A percentile compares a stretch with the other conserved stretches of the same genome.
Evolutionary conservation across 75 land plant species (phyloP).

Genomic region (Isoetes taiwanensis): DNA sequence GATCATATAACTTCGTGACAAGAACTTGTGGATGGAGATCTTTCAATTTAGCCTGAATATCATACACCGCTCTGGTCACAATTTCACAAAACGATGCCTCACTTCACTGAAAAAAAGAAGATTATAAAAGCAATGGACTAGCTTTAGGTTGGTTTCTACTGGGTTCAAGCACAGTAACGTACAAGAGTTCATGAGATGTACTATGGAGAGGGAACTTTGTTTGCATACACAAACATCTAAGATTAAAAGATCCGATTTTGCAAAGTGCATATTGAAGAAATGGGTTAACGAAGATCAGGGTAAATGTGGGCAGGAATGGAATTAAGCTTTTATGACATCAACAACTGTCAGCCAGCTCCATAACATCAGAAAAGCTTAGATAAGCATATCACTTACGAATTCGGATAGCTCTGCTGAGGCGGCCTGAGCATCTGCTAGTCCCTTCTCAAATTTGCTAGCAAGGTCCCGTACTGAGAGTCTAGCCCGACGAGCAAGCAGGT

Average conservation of each 20-base stretch:
- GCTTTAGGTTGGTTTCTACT: neutral
- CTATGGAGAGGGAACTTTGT: too few species aligned
- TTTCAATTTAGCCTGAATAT: conserved; percentile 41
- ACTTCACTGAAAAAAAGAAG: too few species aligned
- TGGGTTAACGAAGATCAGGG: too few species aligned
- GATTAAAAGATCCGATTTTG: too few species aligned
- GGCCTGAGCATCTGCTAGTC: conserved; percentile 55
- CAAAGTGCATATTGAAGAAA: too few species aligned
- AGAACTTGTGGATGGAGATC: conserved; percentile 79
- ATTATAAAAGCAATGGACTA: neutral
- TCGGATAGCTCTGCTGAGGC: conserved; percentile 53
- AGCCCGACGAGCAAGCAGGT: conserved; percentile 58
- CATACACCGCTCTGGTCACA: too few species aligned
- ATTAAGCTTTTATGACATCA: too few species aligned
- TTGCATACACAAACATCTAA: too few species aligned
- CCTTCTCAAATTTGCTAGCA: conserved; percentile 73
- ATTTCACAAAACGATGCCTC: too few species aligned
- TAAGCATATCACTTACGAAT: conserved; percentile 61
- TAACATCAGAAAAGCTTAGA: too few species aligned
- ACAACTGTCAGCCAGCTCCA: too few species aligned
- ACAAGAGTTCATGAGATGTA: neutral
- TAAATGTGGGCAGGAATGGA: too few species aligned
- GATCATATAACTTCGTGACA: conserved; percentile 71
- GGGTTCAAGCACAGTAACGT: neutral
- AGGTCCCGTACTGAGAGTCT: conserved; percentile 90